These are phyloP conservation scores for Miscanthus lutarioriparius DNA, from an alignment of 176 grass and related monocot species.

Conservation along the genomic window DNA sequence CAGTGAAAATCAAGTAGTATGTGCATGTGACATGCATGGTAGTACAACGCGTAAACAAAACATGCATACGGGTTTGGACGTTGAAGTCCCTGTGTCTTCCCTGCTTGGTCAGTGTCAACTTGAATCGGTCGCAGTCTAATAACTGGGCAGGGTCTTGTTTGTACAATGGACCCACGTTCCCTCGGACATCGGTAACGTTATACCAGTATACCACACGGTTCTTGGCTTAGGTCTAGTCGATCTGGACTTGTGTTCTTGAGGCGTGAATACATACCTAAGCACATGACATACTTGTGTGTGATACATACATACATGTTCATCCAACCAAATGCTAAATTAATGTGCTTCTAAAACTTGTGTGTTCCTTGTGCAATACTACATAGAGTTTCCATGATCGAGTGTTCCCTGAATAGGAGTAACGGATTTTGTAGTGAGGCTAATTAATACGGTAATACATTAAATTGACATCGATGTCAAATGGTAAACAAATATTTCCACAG, in stretches of 20 bases:
- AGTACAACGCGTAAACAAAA: not conserved
- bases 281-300: too few relatives aligned
- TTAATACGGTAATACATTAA: not conserved
- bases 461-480: not conserved
- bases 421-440: not conserved
- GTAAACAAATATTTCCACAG: not conserved
- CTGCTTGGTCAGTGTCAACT: not conserved
- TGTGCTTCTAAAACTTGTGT: too few relatives aligned
- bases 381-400: not conserved
- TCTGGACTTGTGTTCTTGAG: not conserved
- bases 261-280: too few relatives aligned
- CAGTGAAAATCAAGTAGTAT: not conserved
- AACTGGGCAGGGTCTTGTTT: not conserved
- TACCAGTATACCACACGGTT: not conserved
- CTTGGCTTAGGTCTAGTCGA: not conserved
- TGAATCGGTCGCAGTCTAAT: not conserved
- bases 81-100: not conserved
- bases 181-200: not conserved
- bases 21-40: not conserved
- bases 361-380: not conserved
- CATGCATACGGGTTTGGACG: not conserved
- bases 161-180: not conserved
- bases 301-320: too few relatives aligned
- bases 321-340: too few relatives aligned
- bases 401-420: too few relatives aligned